Conservation (phyloP, 2,329 filamentous ascomycete species). For the Nigrospora oryzae region DNA sequence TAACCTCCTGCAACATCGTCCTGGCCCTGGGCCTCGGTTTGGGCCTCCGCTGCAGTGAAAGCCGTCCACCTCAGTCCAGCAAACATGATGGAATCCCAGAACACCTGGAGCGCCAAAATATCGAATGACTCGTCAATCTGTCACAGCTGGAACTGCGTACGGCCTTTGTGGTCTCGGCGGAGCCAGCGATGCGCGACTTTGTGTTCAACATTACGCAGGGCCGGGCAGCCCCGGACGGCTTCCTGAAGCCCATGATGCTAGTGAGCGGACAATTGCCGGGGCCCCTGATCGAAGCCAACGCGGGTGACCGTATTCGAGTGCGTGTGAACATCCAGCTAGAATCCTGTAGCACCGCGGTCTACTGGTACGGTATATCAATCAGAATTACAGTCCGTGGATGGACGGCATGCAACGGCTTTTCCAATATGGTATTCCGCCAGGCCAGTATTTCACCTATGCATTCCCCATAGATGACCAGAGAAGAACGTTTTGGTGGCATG, state of each 20-base stretch:
- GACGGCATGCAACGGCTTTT: conserved; percentile 56
- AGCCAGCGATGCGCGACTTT: conserved; percentile 17
- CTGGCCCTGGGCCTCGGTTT: conserved; percentile 14
- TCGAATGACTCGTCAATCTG: conserved; percentile 15
- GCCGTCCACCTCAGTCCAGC: conserved; percentile 5
- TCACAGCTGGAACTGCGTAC: conserved; percentile 18
- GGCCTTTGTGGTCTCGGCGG: conserved; percentile 10
- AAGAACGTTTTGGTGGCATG: conserved; percentile 48
- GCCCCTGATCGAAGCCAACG: conserved; percentile 33
- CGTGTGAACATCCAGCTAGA: conserved; percentile 28
- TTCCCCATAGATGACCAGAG: conserved; percentile 38
- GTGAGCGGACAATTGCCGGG: conserved; percentile 33
- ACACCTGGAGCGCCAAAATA: conserved; percentile 11
- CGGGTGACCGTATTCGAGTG: conserved; percentile 32
- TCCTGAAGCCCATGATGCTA: conserved; percentile 26
- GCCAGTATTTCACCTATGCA: conserved; percentile 48
- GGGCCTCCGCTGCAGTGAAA: conserved; percentile 7
- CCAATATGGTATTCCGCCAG: conserved; percentile 51
- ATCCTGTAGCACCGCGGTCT: conserved; percentile 41
- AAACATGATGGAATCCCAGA: conserved; percentile 12
- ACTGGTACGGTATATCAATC: conserved; percentile 64
- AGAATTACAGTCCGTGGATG: conserved; percentile 55
- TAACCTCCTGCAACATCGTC: conserved; percentile 10
- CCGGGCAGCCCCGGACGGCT: conserved; percentile 24
- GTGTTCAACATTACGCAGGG: conserved; percentile 22